Percentiles rank a stretch among this genome's conserved stretches.
phyloP scores from a whole-genome alignment of 1,139 yeast genomes.

The Protomyces gravidus region DNA sequence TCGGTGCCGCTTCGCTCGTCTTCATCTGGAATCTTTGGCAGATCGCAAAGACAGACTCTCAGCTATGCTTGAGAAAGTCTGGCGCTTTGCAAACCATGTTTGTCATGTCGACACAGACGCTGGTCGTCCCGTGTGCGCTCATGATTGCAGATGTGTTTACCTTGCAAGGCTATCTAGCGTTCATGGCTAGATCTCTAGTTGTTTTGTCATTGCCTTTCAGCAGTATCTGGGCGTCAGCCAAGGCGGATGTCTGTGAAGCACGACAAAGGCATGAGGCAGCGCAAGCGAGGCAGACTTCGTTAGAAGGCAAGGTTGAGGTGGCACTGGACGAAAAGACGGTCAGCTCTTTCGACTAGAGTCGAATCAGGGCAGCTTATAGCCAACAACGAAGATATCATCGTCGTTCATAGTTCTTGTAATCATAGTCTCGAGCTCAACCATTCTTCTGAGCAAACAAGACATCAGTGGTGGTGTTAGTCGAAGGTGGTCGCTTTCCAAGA shows the following conservation, averaged over 20 bases:
- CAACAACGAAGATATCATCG: no score
- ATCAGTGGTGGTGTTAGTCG: no score
- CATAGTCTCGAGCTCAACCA: no score
- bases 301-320: not conserved
- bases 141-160: not conserved
- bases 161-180: not conserved
- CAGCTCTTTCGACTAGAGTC: not conserved
- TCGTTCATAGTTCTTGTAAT: no score
- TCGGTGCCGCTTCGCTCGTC: not conserved
- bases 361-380: no score
- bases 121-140: not conserved
- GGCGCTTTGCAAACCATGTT: not conserved
- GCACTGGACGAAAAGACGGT: not conserved
- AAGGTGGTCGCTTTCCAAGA: no score
- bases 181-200: not conserved
- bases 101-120: not conserved
- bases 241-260: not conserved
- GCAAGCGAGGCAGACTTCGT: not conserved
- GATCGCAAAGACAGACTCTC: not conserved
- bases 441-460: no score
- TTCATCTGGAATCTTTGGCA: not conserved
- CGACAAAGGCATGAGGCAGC: not conserved
- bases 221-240: conserved; percentile 1
- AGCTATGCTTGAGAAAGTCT: not conserved
- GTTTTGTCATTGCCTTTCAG: not conserved